Evolutionary conservation across 441 rosid genomes (phyloP).

Genomic region (Gossypium gossypioides): DNA sequence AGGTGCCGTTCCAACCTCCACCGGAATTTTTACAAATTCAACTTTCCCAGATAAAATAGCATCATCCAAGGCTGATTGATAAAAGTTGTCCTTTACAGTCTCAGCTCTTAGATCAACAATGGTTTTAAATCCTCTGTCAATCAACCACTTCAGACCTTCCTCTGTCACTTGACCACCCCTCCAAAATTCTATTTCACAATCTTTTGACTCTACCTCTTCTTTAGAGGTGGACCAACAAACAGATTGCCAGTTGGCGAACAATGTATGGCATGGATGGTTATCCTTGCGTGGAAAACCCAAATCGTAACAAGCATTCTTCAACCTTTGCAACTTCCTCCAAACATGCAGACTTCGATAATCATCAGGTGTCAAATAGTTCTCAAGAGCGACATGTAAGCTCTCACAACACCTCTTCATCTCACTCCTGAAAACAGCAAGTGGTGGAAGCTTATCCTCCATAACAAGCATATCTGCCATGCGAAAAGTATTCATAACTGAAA

Average conservation of each 20-base stretch:
- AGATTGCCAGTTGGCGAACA: slow-evolving; percentile 79
- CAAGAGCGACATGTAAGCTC: slow-evolving; percentile 87
- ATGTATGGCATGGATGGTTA: slow-evolving; percentile 53
- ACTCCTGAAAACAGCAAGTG: slow-evolving; percentile 73
- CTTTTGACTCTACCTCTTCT: slow-evolving; percentile 37
- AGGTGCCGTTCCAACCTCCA: slow-evolving; percentile 77
- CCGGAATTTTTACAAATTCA: slow-evolving; percentile 59
- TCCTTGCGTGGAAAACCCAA: slow-evolving; percentile 71
- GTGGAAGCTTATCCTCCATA: slow-evolving; percentile 69
- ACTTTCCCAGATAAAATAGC: slow-evolving; percentile 54
- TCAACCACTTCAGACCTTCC: slow-evolving; percentile 78
- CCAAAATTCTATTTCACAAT: slow-evolving; percentile 70
- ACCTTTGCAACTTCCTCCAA: slow-evolving; percentile 87
- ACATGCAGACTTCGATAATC: slow-evolving; percentile 57
- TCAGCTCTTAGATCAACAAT: slow-evolving; percentile 84
- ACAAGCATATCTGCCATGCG: slow-evolving; percentile 36
- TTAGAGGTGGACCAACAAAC: slow-evolving; percentile 47
- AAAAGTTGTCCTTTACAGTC: slow-evolving; percentile 65
- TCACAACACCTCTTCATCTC: slow-evolving; percentile 98
- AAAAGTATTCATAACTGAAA: slow-evolving; percentile 43
- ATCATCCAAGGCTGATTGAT: slow-evolving; percentile 55
- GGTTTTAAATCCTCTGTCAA: slow-evolving; percentile 68
- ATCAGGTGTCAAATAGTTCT: slow-evolving; percentile 65
- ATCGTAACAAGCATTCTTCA: slow-evolving; percentile 87
- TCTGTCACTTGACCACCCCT: slow-evolving; percentile 87